Evolutionary conservation across 305 asterid genomes (phyloP), one percentile per base, ranked within the genome.

Genomic region (Fraxinus ornus): DNA sequence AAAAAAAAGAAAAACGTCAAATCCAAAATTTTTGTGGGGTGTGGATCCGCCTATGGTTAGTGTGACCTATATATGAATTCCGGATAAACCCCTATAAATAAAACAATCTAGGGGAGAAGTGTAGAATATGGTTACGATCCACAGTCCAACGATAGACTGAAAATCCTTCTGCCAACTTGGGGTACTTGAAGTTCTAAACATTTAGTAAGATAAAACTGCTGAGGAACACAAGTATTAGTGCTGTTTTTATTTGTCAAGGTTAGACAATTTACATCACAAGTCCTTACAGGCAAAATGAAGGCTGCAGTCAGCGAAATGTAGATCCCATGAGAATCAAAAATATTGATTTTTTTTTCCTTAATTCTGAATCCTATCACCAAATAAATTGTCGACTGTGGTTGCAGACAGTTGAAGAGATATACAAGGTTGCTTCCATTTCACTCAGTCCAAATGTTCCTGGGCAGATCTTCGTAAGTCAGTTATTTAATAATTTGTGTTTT

Each of bases 401-500:
- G 84, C 94, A 97, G 99, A 80, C 97, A 3, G 98, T 94, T 10
- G 98, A 97, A 86, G 99, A 97, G 92, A 97, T 97, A 80, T 97
- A 95, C 93, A 97, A 97, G 91, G 97, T 97, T 86, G 84, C 99
- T 55, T 97, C 99, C 75, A 97, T 97, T 84, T 78, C 99, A 15
- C 95, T 97, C 80, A 92, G 98, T 87, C 99, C 99, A 75, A 97
- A 93, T 83, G 99, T 97, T 57, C 98, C 99, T 74, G 99, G 92
- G 70, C 99, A 97, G 91, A 93, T 97, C 85, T 94, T 97, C 57
- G 99, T 97, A 91, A 89, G 99, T 83, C 52, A 24, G 24, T 21
- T 55, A 9, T 52, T 21, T 57, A 24, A 36, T 47, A 77, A 28
- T 75, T 79, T 24, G 73, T 76, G 62, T 68, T 55, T 15, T 9